Conservation (phyloP, 306 rosid genomes). For the Ormosia emarginata region DNA sequence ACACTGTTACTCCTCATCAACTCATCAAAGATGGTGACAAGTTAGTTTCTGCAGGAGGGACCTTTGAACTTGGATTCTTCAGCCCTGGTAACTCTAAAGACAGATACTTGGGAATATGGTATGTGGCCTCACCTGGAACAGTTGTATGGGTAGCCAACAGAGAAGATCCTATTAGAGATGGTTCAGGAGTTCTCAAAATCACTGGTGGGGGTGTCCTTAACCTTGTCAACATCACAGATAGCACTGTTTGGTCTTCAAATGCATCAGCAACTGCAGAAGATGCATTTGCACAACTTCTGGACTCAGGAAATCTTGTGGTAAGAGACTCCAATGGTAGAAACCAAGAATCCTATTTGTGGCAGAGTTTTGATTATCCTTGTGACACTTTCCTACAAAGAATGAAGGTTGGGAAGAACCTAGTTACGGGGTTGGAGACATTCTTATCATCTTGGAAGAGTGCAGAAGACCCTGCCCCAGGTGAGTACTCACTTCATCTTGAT, state of each 20-base stretch:
- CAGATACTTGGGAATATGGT: slow-evolving; percentile 5
- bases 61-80: slow-evolving; percentile 19
- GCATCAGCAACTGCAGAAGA: not conserved
- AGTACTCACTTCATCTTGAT: not conserved
- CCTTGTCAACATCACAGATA: not conserved
- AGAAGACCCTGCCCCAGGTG: slow-evolving; percentile 6
- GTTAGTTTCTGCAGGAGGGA: not conserved
- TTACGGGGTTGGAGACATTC: not conserved
- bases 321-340: not conserved
- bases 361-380: slow-evolving; percentile 19
- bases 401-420: not conserved
- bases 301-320: slow-evolving; percentile 13
- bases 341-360: not conserved
- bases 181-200: not conserved
- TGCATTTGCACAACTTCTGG: slow-evolving; percentile 6
- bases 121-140: not conserved
- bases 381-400: slow-evolving; percentile 13
- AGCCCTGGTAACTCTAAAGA: not conserved
- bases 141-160: slow-evolving; percentile 14
- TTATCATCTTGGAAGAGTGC: not conserved
- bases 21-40: not conserved
- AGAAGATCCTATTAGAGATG: not conserved
- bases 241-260: slow-evolving; percentile 3
- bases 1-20: not conserved
- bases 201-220: not conserved